Base-by-base conservation (phyloP, 345 rosid species). In the Hibiscus mutabilis region DNA sequence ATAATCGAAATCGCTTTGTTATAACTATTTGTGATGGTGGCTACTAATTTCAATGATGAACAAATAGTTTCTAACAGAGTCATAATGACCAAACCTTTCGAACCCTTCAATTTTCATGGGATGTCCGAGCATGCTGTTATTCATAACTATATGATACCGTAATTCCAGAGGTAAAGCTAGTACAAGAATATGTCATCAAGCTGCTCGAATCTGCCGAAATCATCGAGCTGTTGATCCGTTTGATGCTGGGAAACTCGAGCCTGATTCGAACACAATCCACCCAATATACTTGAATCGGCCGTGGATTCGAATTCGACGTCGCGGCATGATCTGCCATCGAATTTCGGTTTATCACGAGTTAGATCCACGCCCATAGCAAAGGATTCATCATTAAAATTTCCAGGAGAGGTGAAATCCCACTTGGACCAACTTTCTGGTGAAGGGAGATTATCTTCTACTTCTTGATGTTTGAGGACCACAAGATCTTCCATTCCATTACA, bases 151-250 rank as follows among this genome's bases (percentile, higher is more conserved):
- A 71, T 71, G 76, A 72, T 58, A 57, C 75, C 73, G 0, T 71
- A 81, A 80, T 70, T 71, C 75, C 84, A 83, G 79, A 77, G 60
- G 80, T 78, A 73, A 77, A 59, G 83, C 71, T 49, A 57, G 83
- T 88, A 92, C 97, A 88, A 73, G 97, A 84, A 92, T 68, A 88
- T 59, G 79, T 88, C 93, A 78, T 92, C 93, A 72, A 79, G 70
- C 66, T 87, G 87, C 47, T 84, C 86, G 61, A 84, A 83, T 79
- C 84, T 81, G 24, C 78, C 78, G 2, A 83, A 80, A 67, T 82
- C 82, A n/a, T 81, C 55, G 64, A 78, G 90, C 74, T 78, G 77
- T 71, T 70, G 60, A 53, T 81, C 84, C 73, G 69, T 60, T 49
- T 25, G 74, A 21, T 33, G 60, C 2, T 60, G 12, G 7, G 75